A percentile compares a stretch with the other conserved stretches of the same genome.
Evolutionary conservation across 306 rosid genomes (phyloP).

Genomic region (Geum urbanum): DNA sequence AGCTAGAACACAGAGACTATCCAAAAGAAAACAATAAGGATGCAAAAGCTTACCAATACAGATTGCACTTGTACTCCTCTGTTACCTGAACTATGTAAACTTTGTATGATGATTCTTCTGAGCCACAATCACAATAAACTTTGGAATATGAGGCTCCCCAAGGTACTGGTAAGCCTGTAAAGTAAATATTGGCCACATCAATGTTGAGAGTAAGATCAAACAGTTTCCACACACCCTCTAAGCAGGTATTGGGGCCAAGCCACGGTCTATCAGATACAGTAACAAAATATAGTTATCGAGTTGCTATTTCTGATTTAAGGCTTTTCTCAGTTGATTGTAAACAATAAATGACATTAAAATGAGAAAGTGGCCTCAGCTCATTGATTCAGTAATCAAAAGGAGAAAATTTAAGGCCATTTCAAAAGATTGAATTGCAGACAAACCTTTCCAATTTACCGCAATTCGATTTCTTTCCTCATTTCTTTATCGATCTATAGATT

Average conservation of each 20-base stretch:
- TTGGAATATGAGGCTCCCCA: too few species aligned
- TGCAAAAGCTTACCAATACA: constrained; percentile 54
- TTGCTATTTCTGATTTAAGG: too few species aligned
- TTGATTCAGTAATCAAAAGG: background rate
- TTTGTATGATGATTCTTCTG: constrained; percentile 84
- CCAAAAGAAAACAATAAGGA: background rate
- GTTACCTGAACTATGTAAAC: constrained; percentile 57
- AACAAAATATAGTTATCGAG: background rate
- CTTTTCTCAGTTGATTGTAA: too few species aligned
- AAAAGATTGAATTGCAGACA: constrained; percentile 16
- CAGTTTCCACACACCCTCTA: background rate
- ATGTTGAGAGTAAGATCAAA: constrained; percentile 17
- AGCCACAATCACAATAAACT: too few species aligned
- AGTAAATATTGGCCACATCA: too few species aligned
- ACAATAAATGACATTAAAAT: too few species aligned
- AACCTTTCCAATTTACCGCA: constrained; percentile 36
- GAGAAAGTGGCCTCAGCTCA: too few species aligned
- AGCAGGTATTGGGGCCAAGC: background rate
- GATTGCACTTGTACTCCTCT: constrained; percentile 73
- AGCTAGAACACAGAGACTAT: background rate
- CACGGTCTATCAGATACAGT: background rate
- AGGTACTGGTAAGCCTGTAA: too few species aligned
- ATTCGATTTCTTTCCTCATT: background rate
- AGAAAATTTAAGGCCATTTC: background rate
- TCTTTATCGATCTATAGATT: constrained; percentile 1